Base-by-base conservation (phyloP, 345 rosid species). In the Camelina laxa region DNA sequence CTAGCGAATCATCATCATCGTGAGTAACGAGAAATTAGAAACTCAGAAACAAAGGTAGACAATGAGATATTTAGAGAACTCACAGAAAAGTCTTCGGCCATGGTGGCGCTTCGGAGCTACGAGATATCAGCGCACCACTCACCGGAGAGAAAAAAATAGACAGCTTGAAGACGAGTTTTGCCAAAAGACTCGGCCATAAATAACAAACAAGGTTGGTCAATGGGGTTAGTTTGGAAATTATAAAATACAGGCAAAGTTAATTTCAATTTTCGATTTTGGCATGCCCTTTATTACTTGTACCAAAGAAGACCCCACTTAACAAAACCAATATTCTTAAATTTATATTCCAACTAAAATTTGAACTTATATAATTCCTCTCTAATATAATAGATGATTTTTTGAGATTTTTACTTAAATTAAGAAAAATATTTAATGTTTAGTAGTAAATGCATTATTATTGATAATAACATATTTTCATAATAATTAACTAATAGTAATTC, bases 31-130 rank as follows among this genome's bases (percentile, higher is more conserved):
- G 21, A 63, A 33, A 70, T 56, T 47, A 50, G 57, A 58, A 58
- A 65, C 38, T 47, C 17, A 24, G 53, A 65, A 70, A 42, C 6
- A 38, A 14, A 62, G 2, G 14, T 14, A 45, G n/a, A 35, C 7
- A 51, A 14, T 27, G 0, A 22, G 19, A 60, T 9, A 44, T 4
- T 27, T 4, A 11, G 67, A 57, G 17, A 33, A 16, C 73, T 72
- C 66, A 77, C 81, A 59, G 76, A 7, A 58, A 77, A 77, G 1
- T 77, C 80, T 19, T 72, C 81, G 49, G 81, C 77, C 81, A 77
- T 72, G 19, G 63, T 47, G 16, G 27, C 38, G 54, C 6, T 62
- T 63, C 17, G 13, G 65, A 64, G 76, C 80, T 72, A 60, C 50
- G 68, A 59, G 41, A 59, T 60, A 65, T 50, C 41, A 49, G 48